Base-by-base conservation (phyloP, 192 early-diverging fungal genomes). In the Backusella psychrophila region DNA sequence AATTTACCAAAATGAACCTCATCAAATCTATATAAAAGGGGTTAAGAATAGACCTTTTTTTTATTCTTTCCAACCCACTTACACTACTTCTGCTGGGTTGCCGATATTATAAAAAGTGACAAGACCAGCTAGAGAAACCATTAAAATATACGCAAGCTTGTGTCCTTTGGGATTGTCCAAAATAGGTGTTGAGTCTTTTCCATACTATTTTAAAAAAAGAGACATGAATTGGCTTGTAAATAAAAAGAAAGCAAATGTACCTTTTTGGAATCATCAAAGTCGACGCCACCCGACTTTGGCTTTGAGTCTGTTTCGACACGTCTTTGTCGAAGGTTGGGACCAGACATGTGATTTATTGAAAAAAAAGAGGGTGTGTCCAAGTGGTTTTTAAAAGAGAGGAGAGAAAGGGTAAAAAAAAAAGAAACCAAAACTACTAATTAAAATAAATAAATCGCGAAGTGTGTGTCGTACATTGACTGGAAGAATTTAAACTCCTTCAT, bases 81-180 rank as follows among this genome's bases (percentile, higher is more conserved):
- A 87, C 85, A 95, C 94, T 14, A 95, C 94, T 79, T 94, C 87
- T 36, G 84, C 75, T 1, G 94, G 94, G 68, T 90, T 81, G 69
- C 82, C 78, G 52, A 95, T 93, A 77, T 85, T 87, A 82, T 89
- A 94, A 78, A 91, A 94, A 36, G 93, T 86, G 0, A 91, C 86
- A 14, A 89, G 21, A 4, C 52, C 65, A 11, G 75, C 41, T 31
- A 76, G 31, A 26, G 26, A 6, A 71, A 36, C 26, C 12, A 71
- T 15, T 31, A 29, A 5, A 15, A 71, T 33, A 11, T 46, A 71
- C 5, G 70, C 39, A 8, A 71, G 12, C 17, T 34, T 36, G 23
- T 71, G 70, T 26, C 14, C 42, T 19, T 44, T 33, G 9, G 70
- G 44, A 15, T 44, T 71, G 17, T 29, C 36, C 29, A 44, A 29